Base-by-base conservation (phyloP, 257 asterid species). In the Solanum chiquidenum region DNA sequence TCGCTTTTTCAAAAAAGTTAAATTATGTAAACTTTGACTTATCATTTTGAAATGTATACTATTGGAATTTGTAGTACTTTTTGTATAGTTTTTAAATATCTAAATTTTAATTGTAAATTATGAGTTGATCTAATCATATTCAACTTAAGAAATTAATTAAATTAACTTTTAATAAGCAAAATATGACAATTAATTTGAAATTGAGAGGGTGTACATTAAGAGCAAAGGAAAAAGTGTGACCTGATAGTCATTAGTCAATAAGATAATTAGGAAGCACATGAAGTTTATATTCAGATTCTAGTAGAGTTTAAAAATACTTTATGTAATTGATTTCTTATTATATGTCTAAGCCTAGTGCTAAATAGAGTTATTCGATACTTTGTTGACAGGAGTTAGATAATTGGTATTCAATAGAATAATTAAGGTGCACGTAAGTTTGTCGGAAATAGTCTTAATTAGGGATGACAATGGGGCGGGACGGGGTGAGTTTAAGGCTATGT, bases 391-490 rank as follows among this genome's bases (percentile, higher is more conserved):
- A 69, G 12, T 0, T 29, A 69, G 2, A 13, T 29, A 13, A 1
- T 6, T 0, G 5, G 0, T 69, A 69, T 29, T 29, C 2, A 5
- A 69, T 29, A 6, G 6, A 69, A 29, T 69, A 69, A 29, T 29
- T 0, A 8, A 29, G 10, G 5, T 6, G 12, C 23, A 69, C 0
- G 0, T 3, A 12, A 68, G 4, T 0, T 68, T 1, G 0, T 55
- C 0, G 1, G 0, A 62, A 4, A 21, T 9, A 62, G 0, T 18
- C n/a, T 12, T 34, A 29, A 29, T 29, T 29, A 29, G 31, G 31
- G 31, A 29, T 29, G 31, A 2, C 31, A 29, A 29, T 29, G 31
- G 2, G 2, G 31, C 31, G 31, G 31, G 31, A 2, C 31, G 31
- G 31, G 31, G 31, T 29, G 31, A 2, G 31, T 29, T 29, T 29